These are phyloP conservation scores for Solanum hybrid DNA, from an alignment of 305 asterid species.

Conservation along the genomic window DNA sequence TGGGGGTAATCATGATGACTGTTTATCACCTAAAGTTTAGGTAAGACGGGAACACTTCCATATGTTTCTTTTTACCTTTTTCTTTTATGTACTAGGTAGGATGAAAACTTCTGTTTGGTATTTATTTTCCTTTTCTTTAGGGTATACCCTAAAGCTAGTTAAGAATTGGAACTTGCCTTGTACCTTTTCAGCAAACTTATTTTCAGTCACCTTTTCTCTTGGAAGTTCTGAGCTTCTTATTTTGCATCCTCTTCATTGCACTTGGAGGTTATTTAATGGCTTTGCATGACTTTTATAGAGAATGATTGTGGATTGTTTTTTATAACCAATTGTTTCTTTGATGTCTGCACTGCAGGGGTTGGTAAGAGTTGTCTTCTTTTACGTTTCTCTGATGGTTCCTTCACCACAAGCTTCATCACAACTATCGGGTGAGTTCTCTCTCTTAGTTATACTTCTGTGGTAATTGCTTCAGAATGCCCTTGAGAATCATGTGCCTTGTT, in stretches of 20 bases:
- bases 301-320: neutral
- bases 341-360: slow-evolving; percentile 41
- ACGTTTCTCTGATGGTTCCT: slow-evolving; percentile 78
- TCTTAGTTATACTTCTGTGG: neutral
- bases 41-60: neutral
- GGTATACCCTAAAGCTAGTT: neutral
- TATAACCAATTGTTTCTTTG: neutral
- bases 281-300: neutral
- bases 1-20: neutral
- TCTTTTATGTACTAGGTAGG: neutral
- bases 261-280: neutral
- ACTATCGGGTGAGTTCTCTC: slow-evolving; percentile 46
- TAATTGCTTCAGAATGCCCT: neutral
- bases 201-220: neutral
- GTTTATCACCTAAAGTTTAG: neutral
- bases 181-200: neutral
- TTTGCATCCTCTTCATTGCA: neutral
- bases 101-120: neutral
- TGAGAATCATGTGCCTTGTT: neutral
- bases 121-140: neutral
- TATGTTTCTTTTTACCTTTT: neutral
- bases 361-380: slow-evolving; percentile 82
- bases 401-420: slow-evolving; percentile 66
- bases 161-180: neutral
- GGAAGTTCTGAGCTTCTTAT: neutral